These are phyloP conservation scores for Cladosporium sphaerospermum DNA, from an alignment of 2,329 filamentous ascomycete genomes.

Conservation along the genomic window DNA sequence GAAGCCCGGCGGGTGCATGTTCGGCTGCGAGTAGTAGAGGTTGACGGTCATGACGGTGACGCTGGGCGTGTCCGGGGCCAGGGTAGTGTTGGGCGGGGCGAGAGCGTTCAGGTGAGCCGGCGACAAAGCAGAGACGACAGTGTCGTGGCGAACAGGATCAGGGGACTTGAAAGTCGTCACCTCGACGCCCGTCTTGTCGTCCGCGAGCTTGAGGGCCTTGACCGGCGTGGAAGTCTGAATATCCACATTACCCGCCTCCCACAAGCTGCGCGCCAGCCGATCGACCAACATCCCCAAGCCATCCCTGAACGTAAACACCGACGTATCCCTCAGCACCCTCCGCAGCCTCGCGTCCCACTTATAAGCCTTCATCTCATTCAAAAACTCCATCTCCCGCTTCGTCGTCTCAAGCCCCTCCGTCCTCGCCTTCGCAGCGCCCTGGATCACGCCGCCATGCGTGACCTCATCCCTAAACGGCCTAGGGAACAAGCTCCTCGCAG, in stretches of 20 bases:
- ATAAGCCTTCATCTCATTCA: slow-evolving; percentile 29
- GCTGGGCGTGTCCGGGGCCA: slow-evolving; percentile 39
- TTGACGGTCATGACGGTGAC: slow-evolving; percentile 88
- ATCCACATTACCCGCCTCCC: slow-evolving; percentile 33
- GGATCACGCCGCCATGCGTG: slow-evolving; percentile 35
- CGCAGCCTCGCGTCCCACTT: slow-evolving; percentile 30
- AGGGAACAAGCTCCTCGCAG: slow-evolving; percentile 59
- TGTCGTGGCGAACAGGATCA: slow-evolving; percentile 35
- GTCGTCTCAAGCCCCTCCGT: slow-evolving; percentile 31
- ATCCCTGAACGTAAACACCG: slow-evolving; percentile 40
- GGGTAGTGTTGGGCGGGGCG: slow-evolving; percentile 8
- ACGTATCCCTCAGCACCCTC: slow-evolving; percentile 28
- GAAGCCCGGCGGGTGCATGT: slow-evolving; percentile 66
- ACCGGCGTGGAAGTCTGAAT: slow-evolving; percentile 40
- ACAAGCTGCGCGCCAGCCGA: slow-evolving; percentile 32
- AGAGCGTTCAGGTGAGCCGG: slow-evolving; percentile 29
- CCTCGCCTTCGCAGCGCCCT: slow-evolving; percentile 24
- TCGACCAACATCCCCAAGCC: slow-evolving; percentile 37
- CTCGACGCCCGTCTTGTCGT: slow-evolving; percentile 23
- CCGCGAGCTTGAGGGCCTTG: slow-evolving; percentile 35
- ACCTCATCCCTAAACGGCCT: slow-evolving; percentile 45
- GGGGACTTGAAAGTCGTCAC: slow-evolving; percentile 26
- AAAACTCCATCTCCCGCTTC: slow-evolving; percentile 27
- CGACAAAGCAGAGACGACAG: slow-evolving; percentile 61
- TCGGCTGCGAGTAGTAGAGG: slow-evolving; percentile 66